phyloP scores from a whole-genome alignment of 1,284 basidiomycete species.

The Pseudozyma thailandica region DNA sequence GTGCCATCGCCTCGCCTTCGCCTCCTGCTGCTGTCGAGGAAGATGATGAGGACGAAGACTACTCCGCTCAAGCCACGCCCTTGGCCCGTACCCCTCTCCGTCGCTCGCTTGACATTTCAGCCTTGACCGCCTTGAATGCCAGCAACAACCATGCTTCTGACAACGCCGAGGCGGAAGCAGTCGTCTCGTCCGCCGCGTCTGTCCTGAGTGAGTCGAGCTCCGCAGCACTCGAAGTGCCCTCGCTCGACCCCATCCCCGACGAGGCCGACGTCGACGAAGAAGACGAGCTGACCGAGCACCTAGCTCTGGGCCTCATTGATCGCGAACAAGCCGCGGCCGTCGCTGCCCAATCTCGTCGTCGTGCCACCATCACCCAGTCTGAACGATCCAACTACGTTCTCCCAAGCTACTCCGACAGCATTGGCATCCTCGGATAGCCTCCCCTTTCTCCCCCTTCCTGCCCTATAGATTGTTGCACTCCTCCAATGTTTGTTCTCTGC shows the following conservation, averaged over 20 bases:
- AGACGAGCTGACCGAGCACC: conserved; percentile 45
- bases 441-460: not conserved
- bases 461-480: not conserved
- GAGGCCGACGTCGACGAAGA: conserved; percentile 42
- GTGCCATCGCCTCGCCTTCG: not conserved
- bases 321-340: conserved; percentile 34
- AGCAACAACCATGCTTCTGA: not conserved
- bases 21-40: conserved; percentile 2
- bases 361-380: conserved; percentile 17
- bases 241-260: conserved; percentile 47
- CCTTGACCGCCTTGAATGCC: conserved; percentile 9
- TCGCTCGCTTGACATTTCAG: conserved; percentile 35
- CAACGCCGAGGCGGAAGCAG: conserved; percentile 2
- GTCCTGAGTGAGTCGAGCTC: conserved; percentile 26
- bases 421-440: conserved; percentile 37
- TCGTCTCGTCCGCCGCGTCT: conserved; percentile 22
- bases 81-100: conserved; percentile 39
- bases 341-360: conserved; percentile 24
- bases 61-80: conserved; percentile 44
- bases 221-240: conserved; percentile 31
- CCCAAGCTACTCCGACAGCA: conserved; percentile 46
- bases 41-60: conserved; percentile 28
- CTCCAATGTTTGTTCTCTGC: not conserved
- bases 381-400: conserved; percentile 9
- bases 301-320: conserved; percentile 45